Percentiles rank a stretch among this genome's conserved stretches.
phyloP scores from a whole-genome alignment of 805 yeast genomes.

The Starmerella kuoi region DNA sequence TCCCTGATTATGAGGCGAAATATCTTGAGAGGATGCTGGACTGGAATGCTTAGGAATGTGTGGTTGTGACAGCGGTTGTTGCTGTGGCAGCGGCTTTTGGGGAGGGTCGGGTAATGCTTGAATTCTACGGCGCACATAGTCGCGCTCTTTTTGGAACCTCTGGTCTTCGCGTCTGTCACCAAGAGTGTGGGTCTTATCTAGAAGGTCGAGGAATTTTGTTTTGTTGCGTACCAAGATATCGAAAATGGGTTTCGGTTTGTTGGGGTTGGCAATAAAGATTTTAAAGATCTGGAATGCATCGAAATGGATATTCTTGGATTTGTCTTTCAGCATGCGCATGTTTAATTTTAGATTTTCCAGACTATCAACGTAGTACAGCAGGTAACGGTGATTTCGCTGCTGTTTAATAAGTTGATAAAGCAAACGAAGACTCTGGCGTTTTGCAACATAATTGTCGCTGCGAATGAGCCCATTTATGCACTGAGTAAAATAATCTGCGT shows the following conservation, averaged over 20 bases:
- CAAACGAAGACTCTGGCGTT: slow-evolving; percentile 72
- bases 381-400: slow-evolving; percentile 56
- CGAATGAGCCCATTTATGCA: slow-evolving; percentile 58
- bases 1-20: not conserved
- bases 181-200: slow-evolving; percentile 43
- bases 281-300: slow-evolving; percentile 92
- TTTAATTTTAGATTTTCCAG: slow-evolving; percentile 73
- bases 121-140: slow-evolving; percentile 64
- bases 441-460: slow-evolving; percentile 77
- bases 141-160: slow-evolving; percentile 63
- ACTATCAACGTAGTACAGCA: slow-evolving; percentile 66
- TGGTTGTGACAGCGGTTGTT: not conserved
- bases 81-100: not conserved
- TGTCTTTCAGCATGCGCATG: slow-evolving; percentile 78
- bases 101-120: slow-evolving; percentile 29
- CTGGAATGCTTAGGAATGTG: too few relatives aligned
- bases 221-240: slow-evolving; percentile 79
- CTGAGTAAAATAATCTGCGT: slow-evolving; percentile 46
- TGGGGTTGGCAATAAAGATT: slow-evolving; percentile 92
- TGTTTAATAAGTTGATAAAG: slow-evolving; percentile 59
- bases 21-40: too few relatives aligned
- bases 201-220: slow-evolving; percentile 57
- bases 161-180: slow-evolving; percentile 51
- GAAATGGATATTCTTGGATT: slow-evolving; percentile 73
- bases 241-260: slow-evolving; percentile 62